Evolutionary conservation across 106 monocot species (phyloP).

Genomic region (Posidonia australis): DNA sequence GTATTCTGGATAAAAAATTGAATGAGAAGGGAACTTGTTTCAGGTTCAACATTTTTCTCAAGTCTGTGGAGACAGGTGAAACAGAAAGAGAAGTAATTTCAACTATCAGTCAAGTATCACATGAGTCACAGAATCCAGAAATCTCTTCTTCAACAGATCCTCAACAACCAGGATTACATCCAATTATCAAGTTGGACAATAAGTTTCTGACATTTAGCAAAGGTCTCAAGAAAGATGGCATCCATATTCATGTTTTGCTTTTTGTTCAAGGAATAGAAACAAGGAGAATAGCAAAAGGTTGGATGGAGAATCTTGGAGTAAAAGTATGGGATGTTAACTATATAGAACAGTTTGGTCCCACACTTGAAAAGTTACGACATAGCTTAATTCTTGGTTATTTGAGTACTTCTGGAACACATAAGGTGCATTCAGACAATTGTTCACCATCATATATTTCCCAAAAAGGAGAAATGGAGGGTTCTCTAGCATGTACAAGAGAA

Average conservation of each 20-base stretch:
- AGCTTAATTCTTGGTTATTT: background rate
- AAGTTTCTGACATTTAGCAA: conserved; percentile 6
- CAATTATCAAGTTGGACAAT: background rate
- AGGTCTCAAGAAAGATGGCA: conserved; percentile 13
- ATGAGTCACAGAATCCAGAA: background rate
- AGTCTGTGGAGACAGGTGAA: conserved; percentile 14
- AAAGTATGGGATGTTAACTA: conserved; percentile 31
- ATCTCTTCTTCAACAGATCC: background rate
- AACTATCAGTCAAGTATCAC: background rate
- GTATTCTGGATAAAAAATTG: conserved; percentile 55
- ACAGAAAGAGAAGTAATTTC: background rate
- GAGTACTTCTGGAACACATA: background rate
- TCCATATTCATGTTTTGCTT: conserved; percentile 15
- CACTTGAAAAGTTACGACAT: conserved; percentile 29
- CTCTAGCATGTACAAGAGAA: conserved; percentile 1
- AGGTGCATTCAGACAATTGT: background rate
- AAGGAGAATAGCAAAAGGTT: conserved; percentile 32
- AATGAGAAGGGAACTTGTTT: conserved; percentile 72
- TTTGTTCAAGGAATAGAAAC: conserved; percentile 48
- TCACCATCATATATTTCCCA: conserved; percentile 4
- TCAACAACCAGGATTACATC: background rate
- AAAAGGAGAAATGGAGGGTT: conserved; percentile 6
- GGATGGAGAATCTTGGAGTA: conserved; percentile 57
- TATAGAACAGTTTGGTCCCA: conserved; percentile 21
- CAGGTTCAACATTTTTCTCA: conserved; percentile 72